phyloP scores from a whole-genome alignment of 768 basidiomycete genomes.

The Fomitopsis pulvina region DNA sequence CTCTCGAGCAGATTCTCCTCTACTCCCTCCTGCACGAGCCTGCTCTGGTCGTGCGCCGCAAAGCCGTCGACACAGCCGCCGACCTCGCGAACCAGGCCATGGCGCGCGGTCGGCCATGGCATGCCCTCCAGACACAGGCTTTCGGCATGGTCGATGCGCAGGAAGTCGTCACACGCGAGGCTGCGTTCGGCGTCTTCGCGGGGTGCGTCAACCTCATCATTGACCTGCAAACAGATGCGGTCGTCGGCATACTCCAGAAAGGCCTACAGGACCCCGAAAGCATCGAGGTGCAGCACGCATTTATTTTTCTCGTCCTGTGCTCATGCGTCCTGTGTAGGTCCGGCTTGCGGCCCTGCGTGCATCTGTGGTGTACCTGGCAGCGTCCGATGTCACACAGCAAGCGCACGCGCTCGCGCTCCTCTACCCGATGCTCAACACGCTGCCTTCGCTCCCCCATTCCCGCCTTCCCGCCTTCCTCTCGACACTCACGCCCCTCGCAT shows the following conservation, averaged over 20 bases:
- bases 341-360: conserved; percentile 69
- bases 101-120: conserved; percentile 74
- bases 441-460: conserved; percentile 47
- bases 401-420: conserved; percentile 54
- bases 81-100: conserved; percentile 74
- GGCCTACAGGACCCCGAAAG: conserved; percentile 63
- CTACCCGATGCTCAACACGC: conserved; percentile 68
- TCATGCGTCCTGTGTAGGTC: conserved; percentile 36
- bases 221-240: conserved; percentile 68
- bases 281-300: conserved; percentile 44
- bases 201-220: conserved; percentile 71
- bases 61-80: conserved; percentile 68
- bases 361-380: conserved; percentile 59
- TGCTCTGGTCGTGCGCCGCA: conserved; percentile 51
- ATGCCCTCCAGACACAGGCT: conserved; percentile 64
- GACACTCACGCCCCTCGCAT: conserved; percentile 64
- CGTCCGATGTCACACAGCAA: conserved; percentile 55
- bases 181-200: conserved; percentile 64
- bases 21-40: conserved; percentile 63
- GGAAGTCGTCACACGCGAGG: conserved; percentile 24
- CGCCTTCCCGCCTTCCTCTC: conserved; percentile 61
- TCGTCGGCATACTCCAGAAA: conserved; percentile 56
- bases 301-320: conserved; percentile 2
- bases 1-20: conserved; percentile 66
- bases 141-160: conserved; percentile 54